Evolutionary conservation across 2,329 filamentous ascomycete genomes (phyloP).

Genomic region (Trichoderma brevicompactum): DNA sequence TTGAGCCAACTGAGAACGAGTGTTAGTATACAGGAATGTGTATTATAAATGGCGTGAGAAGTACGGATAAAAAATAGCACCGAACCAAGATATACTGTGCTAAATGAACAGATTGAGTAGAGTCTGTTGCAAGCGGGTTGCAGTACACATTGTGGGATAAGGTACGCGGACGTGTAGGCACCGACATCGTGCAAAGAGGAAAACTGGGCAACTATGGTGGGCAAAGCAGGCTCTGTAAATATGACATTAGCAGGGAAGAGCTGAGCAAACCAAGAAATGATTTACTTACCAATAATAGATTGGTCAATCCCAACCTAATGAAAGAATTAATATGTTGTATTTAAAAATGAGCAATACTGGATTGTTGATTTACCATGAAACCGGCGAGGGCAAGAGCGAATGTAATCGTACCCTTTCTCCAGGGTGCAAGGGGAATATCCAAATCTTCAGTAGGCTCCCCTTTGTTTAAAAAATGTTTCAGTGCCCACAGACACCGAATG

Average conservation of each 20-base stretch:
- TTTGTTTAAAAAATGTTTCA: neutral
- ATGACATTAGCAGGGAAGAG: neutral
- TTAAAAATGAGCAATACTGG: neutral
- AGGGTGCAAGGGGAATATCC: conserved; percentile 1
- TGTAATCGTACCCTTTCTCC: neutral
- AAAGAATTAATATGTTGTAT: neutral
- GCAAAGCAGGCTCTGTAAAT: conserved; percentile 2
- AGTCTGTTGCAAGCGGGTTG: conserved; percentile 1
- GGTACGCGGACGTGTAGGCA: conserved; percentile 9
- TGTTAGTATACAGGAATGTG: neutral
- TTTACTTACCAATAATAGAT: conserved; percentile 10
- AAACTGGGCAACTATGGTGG: conserved; percentile 4
- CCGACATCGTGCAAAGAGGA: conserved; percentile 11
- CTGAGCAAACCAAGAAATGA: neutral
- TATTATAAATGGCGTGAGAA: neutral
- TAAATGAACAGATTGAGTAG: conserved; percentile 6
- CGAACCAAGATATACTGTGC: conserved; percentile 1
- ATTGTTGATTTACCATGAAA: neutral
- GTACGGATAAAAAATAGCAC: neutral
- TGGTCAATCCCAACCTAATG: conserved; percentile 15
- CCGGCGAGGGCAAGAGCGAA: conserved; percentile 15
- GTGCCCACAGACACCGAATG: neutral
- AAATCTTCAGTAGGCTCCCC: conserved; percentile 11
- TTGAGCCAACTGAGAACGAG: neutral
- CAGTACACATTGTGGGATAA: conserved; percentile 15